Conservation (phyloP, 106 monocot species). For the Dioscorea zingiberensis region DNA sequence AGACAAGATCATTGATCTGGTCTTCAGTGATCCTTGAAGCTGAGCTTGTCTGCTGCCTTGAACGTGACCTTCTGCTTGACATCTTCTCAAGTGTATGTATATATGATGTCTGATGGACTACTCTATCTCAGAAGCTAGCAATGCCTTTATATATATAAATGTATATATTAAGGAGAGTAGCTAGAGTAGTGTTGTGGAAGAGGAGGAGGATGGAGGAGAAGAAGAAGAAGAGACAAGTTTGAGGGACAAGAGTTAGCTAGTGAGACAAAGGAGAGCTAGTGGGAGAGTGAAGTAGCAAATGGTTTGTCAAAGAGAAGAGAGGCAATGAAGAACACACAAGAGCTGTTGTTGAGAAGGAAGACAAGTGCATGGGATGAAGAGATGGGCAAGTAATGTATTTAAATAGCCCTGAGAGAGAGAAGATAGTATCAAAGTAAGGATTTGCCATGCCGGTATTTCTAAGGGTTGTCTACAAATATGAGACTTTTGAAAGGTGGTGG, state of each 20-base stretch:
- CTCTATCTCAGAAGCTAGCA: too few relatives aligned
- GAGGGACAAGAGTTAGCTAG: too few relatives aligned
- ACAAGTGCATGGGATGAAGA: too few relatives aligned
- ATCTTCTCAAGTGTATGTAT: too few relatives aligned
- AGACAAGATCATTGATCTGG: constrained; percentile 59
- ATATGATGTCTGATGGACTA: too few relatives aligned
- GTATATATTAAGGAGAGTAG: background rate
- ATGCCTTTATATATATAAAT: background rate
- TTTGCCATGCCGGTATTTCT: background rate
- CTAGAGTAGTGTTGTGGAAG: background rate
- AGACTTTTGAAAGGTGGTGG: too few relatives aligned
- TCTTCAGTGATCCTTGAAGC: constrained; percentile 52
- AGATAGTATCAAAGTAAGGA: background rate
- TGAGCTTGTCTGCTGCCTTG: constrained; percentile 37
- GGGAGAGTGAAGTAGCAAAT: background rate
- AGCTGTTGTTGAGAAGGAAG: background rate
- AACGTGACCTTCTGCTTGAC: constrained; percentile 7
- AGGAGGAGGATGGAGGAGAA: too few relatives aligned
- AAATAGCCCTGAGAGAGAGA: constrained; percentile 7
- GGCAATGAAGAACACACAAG: background rate
- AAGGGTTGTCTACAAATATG: too few relatives aligned
- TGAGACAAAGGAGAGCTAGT: too few relatives aligned
- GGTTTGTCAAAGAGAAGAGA: too few relatives aligned
- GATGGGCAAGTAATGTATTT: constrained; percentile 12
- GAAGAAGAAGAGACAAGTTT: background rate